Percentiles rank a stretch among this genome's conserved stretches.
Conservation (phyloP, 75 land plant genomes). For the Sequoiadendron giganteum region DNA sequence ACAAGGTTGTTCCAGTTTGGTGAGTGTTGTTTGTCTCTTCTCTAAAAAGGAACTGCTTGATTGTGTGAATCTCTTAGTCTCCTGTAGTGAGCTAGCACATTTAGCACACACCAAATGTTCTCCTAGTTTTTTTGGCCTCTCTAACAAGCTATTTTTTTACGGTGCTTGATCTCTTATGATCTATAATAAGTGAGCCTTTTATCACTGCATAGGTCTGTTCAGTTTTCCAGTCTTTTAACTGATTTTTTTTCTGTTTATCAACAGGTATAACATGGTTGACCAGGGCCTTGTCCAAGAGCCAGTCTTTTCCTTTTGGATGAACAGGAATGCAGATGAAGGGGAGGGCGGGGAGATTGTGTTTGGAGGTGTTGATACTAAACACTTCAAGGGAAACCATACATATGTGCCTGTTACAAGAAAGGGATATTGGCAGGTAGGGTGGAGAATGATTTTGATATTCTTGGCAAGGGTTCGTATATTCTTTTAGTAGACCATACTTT, state of each 20-base stretch:
- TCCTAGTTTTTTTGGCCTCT: background rate
- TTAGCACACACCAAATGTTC: background rate
- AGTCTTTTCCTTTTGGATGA: conserved; percentile 94
- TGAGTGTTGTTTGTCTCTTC: conserved; percentile 16
- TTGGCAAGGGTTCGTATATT: background rate
- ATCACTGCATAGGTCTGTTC: background rate
- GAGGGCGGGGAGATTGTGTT: conserved; percentile 86
- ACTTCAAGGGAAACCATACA: conserved; percentile 73
- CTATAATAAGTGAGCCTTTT: background rate
- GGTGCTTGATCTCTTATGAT: background rate
- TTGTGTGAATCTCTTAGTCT: background rate
- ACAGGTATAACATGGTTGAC: conserved; percentile 80
- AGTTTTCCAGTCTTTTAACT: background rate
- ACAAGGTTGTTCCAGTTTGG: conserved; percentile 75
- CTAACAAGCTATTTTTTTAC: no score
- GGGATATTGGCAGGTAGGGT: conserved; percentile 86
- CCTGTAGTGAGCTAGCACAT: background rate
- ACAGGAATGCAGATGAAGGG: conserved; percentile 52
- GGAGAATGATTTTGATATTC: background rate
- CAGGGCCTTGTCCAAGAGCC: conserved; percentile 66
- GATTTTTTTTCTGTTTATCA: background rate
- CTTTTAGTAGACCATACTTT: background rate
- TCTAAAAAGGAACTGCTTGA: background rate
- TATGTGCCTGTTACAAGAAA: conserved; percentile 75
- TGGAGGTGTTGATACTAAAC: conserved; percentile 84